These are phyloP conservation scores for Monosporascus cannonballus DNA, from an alignment of 2,329 filamentous ascomycete species.

Conservation along the genomic window DNA sequence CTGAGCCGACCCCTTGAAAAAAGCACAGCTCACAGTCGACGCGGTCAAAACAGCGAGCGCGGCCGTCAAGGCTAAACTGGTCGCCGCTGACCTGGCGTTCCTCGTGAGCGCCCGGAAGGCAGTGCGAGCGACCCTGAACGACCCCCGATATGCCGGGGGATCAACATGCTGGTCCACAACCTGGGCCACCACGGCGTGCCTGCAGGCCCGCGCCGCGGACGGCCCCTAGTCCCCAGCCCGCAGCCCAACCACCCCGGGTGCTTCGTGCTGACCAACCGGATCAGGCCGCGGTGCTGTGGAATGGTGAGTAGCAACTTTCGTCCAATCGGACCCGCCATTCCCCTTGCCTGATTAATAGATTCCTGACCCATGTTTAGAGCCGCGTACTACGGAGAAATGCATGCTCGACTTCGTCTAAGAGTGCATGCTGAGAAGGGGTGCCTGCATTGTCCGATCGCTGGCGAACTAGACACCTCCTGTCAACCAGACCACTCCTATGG, in stretches of 20 bases:
- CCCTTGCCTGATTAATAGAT: background rate
- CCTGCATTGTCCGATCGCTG: too few relatives aligned
- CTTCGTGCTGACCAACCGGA: slow-evolving; percentile 23
- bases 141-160: slow-evolving; percentile 22
- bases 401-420: slow-evolving; percentile 36
- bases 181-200: slow-evolving; percentile 37
- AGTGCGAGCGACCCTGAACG: slow-evolving; percentile 22
- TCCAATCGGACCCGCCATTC: background rate
- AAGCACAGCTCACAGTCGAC: slow-evolving; percentile 22
- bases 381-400: slow-evolving; percentile 40
- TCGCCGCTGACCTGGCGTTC: slow-evolving; percentile 22
- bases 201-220: slow-evolving; percentile 26
- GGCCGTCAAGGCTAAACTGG: slow-evolving; percentile 19
- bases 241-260: slow-evolving; percentile 30
- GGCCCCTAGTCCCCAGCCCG: slow-evolving; percentile 27
- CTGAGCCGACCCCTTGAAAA: slow-evolving; percentile 19
- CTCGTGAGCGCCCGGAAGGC: slow-evolving; percentile 24
- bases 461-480: too few relatives aligned
- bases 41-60: slow-evolving; percentile 19
- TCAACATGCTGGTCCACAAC: slow-evolving; percentile 22
- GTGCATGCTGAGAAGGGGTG: slow-evolving; percentile 18
- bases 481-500: too few relatives aligned
- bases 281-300: slow-evolving; percentile 36
- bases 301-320: slow-evolving; percentile 28
- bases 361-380: slow-evolving; percentile 23